phyloP scores from a whole-genome alignment of 2,329 filamentous ascomycete species.

The Didymella sp. region DNA sequence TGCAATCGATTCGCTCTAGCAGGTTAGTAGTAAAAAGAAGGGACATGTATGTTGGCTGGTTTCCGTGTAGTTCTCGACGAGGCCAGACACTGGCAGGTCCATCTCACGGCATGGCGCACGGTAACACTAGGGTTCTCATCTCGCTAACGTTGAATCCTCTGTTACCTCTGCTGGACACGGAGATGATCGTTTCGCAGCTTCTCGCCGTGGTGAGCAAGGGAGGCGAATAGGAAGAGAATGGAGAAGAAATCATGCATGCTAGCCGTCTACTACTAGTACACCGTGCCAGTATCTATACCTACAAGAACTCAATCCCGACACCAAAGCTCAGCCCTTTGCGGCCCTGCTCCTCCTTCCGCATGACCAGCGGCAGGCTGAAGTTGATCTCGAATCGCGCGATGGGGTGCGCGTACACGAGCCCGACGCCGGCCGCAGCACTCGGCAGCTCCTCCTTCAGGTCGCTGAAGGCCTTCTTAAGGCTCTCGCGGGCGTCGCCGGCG shows the following conservation, averaged over 20 bases:
- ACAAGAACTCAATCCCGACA: conserved; percentile 96
- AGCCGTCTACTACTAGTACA: conserved; percentile 21
- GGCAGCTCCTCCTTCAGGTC: conserved; percentile 79
- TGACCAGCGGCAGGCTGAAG: conserved; percentile 84
- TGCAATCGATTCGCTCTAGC: background rate
- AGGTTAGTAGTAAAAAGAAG: background rate
- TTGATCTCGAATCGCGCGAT: conserved; percentile 95
- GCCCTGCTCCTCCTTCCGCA: conserved; percentile 82
- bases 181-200: no score
- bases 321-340: conserved; percentile 93
- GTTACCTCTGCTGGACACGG: background rate
- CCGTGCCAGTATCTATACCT: conserved; percentile 41
- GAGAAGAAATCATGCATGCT: conserved; percentile 3
- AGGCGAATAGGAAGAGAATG: no score
- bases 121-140: background rate
- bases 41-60: background rate
- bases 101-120: background rate
- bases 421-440: conserved; percentile 84
- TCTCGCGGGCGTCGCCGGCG: conserved; percentile 55
- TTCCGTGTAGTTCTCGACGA: background rate
- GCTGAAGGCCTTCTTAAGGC: conserved; percentile 40
- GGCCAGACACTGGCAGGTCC: background rate
- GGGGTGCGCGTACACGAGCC: conserved; percentile 92
- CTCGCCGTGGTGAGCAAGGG: no score
- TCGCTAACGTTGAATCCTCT: background rate